phyloP scores from a whole-genome alignment of 1,139 yeast species.

The Diutina rugosa region DNA sequence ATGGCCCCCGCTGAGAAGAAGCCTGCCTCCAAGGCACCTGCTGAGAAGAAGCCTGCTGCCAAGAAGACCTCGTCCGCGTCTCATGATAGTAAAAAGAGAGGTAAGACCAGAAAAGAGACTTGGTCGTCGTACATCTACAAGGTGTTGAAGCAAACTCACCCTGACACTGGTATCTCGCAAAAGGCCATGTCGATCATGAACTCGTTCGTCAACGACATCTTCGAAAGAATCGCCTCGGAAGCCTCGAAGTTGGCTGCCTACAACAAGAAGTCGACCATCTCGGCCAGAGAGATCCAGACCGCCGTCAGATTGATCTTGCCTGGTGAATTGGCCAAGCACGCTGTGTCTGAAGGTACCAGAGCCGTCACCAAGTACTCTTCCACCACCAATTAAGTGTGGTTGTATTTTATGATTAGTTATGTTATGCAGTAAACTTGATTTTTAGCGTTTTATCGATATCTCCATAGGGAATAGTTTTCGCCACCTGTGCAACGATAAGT shows the following conservation, averaged over 20 bases:
- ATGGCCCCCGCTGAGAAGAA: slow-evolving; percentile 99
- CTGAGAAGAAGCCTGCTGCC: slow-evolving; percentile 93
- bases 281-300: slow-evolving; percentile 98
- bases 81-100: slow-evolving; percentile 68
- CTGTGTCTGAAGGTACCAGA: slow-evolving; percentile 99
- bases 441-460: neutral
- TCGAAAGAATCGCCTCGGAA: slow-evolving; percentile 93
- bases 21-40: slow-evolving; percentile 98
- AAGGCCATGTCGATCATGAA: slow-evolving; percentile 99
- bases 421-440: neutral
- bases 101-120: slow-evolving; percentile 97
- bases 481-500: too few species aligned
- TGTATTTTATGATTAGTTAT: neutral
- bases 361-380: slow-evolving; percentile 99
- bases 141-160: slow-evolving; percentile 97
- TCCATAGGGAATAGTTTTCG: too few species aligned
- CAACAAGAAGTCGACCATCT: slow-evolving; percentile 97
- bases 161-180: slow-evolving; percentile 99
- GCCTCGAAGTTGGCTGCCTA: slow-evolving; percentile 99
- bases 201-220: slow-evolving; percentile 94
- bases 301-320: slow-evolving; percentile 98
- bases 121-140: slow-evolving; percentile 98
- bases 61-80: slow-evolving; percentile 69
- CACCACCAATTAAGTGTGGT: slow-evolving; percentile 35
- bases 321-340: slow-evolving; percentile 99